Base-by-base conservation (phyloP, 163 green algal species). In the Smithsoniella earleae region DNA sequence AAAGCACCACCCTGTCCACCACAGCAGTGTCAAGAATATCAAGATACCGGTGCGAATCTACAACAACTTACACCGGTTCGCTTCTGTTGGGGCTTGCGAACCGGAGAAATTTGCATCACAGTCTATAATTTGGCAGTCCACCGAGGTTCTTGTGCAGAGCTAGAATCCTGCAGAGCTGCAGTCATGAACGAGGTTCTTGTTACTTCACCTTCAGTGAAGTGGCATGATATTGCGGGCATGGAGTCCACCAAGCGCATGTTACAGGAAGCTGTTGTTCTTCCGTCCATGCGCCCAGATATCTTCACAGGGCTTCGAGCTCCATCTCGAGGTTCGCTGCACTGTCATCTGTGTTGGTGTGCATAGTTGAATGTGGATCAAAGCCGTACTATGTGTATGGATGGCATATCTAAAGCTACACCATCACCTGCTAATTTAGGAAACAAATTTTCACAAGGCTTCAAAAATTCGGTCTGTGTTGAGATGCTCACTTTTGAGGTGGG, bases 181-280 rank as follows among this genome's bases (percentile, higher is more conserved):
- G 58, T 69, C 30, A 34, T 43, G 58, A 43, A 18, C 6, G 89
- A 95, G 75, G 81, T 93, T 1, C 63, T 95, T 76, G 84, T 91
- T 46, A 66, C 44, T 1, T 37, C 66, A 2, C 85, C 86, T 1
- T 46, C 30, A 0, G 85, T 90, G 18, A 75, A 55, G 0, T 93
- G 88, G 85, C 80, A 84, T 25, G 86, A 91, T 65, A 83, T 95
- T 10, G 86, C 85, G 22, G 88, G 88, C 2, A 69, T 88, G 75
- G 5, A 54, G 1, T 54, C 73, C 0, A 81, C 77, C 5, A 81
- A 89, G 82, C 80, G 88, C 76, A 84, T 88, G 2, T 79, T 96
- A 36, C 80, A 87, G 27, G 90, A 91, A 76, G 82, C 84, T 2
- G 84, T 91, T 3, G 83, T 91, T 6, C 78, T 91, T 34, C 86